phyloP scores from a whole-genome alignment of 768 basidiomycete species.

The Pleurotus salmoneostramineus region DNA sequence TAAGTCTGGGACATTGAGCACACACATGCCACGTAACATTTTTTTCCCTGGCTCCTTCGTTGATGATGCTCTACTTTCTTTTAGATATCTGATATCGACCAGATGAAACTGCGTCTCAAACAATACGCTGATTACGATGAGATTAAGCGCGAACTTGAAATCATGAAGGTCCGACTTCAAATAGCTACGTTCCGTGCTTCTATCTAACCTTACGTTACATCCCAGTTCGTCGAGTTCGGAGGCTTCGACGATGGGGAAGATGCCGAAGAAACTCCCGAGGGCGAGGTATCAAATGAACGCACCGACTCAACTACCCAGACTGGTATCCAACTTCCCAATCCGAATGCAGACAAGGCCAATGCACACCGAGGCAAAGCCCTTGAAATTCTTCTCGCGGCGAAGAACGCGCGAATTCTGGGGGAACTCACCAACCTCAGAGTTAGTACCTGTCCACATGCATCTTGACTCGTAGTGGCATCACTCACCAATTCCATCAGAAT shows the following conservation, averaged over 20 bases:
- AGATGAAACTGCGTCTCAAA: conserved; percentile 63
- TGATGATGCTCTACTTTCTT: not conserved
- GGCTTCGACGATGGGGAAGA: conserved; percentile 78
- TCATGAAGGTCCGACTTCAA: conserved; percentile 76
- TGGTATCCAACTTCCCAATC: conserved; percentile 77
- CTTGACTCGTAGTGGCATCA: not conserved
- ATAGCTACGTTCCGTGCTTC: not conserved
- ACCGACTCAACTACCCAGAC: conserved; percentile 21
- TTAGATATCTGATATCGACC: conserved; percentile 65
- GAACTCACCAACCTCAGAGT: conserved; percentile 91
- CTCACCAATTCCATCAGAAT: conserved; percentile 44
- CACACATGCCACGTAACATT: not conserved
- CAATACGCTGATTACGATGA: conserved; percentile 90
- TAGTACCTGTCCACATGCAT: conserved; percentile 15
- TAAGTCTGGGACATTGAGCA: no score
- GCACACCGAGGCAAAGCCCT: conserved; percentile 75
- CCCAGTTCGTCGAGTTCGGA: conserved; percentile 92
- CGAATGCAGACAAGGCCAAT: conserved; percentile 84
- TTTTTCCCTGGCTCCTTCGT: not conserved
- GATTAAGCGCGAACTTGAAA: conserved; percentile 95
- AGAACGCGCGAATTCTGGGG: conserved; percentile 91
- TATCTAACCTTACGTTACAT: not conserved
- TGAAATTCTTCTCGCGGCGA: conserved; percentile 85
- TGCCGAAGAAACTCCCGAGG: conserved; percentile 37
- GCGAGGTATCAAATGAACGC: conserved; percentile 22